Base-by-base conservation (phyloP, 805 yeast species). In the Yarrowia yakushimensis region DNA sequence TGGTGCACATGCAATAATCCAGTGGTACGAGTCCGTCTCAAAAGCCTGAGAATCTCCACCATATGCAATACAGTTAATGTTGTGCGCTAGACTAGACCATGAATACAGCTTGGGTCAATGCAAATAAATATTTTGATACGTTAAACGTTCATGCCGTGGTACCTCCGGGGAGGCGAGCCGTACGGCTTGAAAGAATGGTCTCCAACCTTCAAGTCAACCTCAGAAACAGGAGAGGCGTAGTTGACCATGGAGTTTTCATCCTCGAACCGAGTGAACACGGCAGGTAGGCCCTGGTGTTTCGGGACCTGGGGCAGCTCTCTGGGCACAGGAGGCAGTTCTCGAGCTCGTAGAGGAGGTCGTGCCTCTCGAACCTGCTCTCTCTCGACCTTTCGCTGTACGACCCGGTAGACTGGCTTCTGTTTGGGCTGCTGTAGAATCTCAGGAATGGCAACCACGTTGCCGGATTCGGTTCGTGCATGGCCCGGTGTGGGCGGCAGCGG, bases 181-280 rank as follows among this genome's bases (percentile, higher is more conserved):
- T 64, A 65, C 7, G 67, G 67, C 63, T 64, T 64, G 45, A 63
- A 65, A 10, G 66, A 54, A 25, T 46, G 63, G 28, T 57, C 63
- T 30, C 65, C 67, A 2, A 62, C 66, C 30, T 63, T 52, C 4
- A 52, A 23, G 15, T 55, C 48, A 10, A 39, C 48, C 34, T 43
- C 63, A 3, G 63, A 13, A 2, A 12, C 7, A 20, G 61, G 48
- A 10, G 30, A 20, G 9, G 61, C 34, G 22, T 55, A 55, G 39
- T 55, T 55, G 20, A 55, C 36, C 61, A 55, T 39, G 28, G 48
- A 39, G 48, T 55, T 55, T 17, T 55, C 61, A 27, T 55, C 61
- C 23, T 55, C 61, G 9, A 55, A 55, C 28, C 61, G 61, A 9
- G 61, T 39, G 17, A 55, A 55, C 7, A 55, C 48, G 5, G 48